A percentile compares a stretch with the other conserved stretches of the same genome.
phyloP scores from a whole-genome alignment of 495 filamentous ascomycete species.

The Aspergillus haitiensis region DNA sequence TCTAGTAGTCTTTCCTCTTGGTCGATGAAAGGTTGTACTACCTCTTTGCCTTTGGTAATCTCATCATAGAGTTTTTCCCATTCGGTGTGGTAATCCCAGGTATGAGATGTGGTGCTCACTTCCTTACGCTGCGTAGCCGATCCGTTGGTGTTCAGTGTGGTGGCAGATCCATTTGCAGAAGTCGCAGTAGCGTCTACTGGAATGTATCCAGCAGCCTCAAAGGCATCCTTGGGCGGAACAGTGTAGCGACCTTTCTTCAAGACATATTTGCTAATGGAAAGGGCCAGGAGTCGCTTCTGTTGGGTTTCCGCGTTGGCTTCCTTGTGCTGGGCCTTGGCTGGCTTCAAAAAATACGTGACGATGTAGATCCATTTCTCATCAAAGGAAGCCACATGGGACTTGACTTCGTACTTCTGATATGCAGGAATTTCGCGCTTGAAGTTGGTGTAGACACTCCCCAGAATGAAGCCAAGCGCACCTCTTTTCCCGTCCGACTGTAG shows the following conservation, averaged over 20 bases:
- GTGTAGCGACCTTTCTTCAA: conserved; percentile 79
- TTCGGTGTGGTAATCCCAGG: conserved; percentile 13
- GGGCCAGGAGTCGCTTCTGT: conserved; percentile 56
- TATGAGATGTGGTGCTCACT: not conserved
- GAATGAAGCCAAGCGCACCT: conserved; percentile 51
- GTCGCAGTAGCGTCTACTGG: conserved; percentile 12
- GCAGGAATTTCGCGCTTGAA: conserved; percentile 73
- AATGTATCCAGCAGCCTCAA: conserved; percentile 63
- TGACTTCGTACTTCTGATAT: conserved; percentile 70
- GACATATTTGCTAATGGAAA: conserved; percentile 73
- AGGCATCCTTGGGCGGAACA: conserved; percentile 68
- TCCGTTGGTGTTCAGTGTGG: conserved; percentile 14
- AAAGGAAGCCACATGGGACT: conserved; percentile 69
- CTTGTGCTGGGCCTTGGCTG: conserved; percentile 33
- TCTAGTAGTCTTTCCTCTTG: conserved; percentile 43
- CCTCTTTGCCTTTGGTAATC: conserved; percentile 43
- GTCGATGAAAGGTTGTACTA: conserved; percentile 42
- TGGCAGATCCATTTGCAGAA: conserved; percentile 13
- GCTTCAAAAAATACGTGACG: conserved; percentile 62
- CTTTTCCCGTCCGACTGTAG: conserved; percentile 36
- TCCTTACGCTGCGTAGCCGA: conserved; percentile 15
- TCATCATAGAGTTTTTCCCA: conserved; percentile 48
- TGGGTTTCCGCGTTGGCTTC: conserved; percentile 42
- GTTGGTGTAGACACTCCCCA: conserved; percentile 67
- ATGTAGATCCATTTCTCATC: conserved; percentile 73